phyloP scores from a whole-genome alignment of 345 rosid species.

The Passiflora organensis region DNA sequence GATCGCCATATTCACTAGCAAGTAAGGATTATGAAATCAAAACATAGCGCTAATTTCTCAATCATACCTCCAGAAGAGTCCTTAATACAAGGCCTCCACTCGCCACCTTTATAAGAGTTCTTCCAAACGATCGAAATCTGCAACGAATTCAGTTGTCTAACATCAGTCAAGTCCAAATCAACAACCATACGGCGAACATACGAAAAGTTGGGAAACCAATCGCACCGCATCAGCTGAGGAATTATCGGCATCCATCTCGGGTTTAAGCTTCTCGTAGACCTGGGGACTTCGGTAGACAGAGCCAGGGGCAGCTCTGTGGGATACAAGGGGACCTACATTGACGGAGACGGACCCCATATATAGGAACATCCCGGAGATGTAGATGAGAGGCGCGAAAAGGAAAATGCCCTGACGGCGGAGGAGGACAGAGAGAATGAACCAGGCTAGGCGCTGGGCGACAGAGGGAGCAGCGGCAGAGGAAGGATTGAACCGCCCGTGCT shows the following conservation, averaged over 20 bases:
- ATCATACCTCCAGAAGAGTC: constrained; percentile 65
- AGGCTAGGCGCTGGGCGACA: constrained; percentile 76
- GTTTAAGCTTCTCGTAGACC: constrained; percentile 73
- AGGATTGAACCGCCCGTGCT: constrained; percentile 45
- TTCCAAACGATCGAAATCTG: constrained; percentile 90
- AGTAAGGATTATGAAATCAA: too few relatives aligned
- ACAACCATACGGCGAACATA: background rate
- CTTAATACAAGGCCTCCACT: constrained; percentile 74
- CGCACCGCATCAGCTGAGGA: constrained; percentile 88
- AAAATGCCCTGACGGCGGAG: constrained; percentile 91
- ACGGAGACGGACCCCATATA: constrained; percentile 95
- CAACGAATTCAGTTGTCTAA: constrained; percentile 15
- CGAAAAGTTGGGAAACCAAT: background rate
- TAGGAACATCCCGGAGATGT: constrained; percentile 89
- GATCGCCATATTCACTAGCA: too few relatives aligned
- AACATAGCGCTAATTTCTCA: background rate
- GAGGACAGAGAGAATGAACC: constrained; percentile 76
- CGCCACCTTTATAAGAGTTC: constrained; percentile 66
- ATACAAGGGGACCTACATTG: constrained; percentile 62
- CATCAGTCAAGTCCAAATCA: constrained; percentile 1
- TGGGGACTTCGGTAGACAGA: constrained; percentile 91
- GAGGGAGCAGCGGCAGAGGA: constrained; percentile 28
- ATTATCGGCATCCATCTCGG: constrained; percentile 88
- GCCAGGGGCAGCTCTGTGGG: constrained; percentile 67
- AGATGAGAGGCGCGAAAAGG: constrained; percentile 86